Conservation (phyloP, 768 basidiomycete species). For the Fomitopsis serialis region DNA sequence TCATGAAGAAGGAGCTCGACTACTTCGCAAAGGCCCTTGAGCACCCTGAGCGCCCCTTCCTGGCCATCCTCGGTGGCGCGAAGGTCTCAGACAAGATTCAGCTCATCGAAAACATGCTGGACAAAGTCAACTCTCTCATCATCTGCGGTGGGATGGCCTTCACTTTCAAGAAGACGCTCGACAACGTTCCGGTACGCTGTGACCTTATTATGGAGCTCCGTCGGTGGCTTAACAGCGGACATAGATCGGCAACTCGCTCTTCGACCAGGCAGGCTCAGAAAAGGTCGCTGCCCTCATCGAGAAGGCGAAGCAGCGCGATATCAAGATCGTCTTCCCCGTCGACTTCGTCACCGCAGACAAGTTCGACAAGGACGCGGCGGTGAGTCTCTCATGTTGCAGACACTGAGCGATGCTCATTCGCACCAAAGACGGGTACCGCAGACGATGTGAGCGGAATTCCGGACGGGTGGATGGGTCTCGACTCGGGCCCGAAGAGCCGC, state of each 20-base stretch:
- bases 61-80: slow-evolving; percentile 96
- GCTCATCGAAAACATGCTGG: slow-evolving; percentile 97
- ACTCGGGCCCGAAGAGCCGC: slow-evolving; percentile 81
- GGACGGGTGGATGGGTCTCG: slow-evolving; percentile 92
- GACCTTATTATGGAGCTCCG: slow-evolving; percentile 4
- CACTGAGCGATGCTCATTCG: not conserved
- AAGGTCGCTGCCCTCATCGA: slow-evolving; percentile 81
- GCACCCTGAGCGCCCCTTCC: slow-evolving; percentile 90
- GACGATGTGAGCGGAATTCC: slow-evolving; percentile 87
- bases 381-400: slow-evolving; percentile 25
- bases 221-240: not conserved
- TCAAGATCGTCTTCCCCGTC: slow-evolving; percentile 93
- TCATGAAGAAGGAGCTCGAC: slow-evolving; percentile 98
- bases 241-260: slow-evolving; percentile 93
- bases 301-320: slow-evolving; percentile 87
- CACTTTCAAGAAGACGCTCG: slow-evolving; percentile 95
- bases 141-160: slow-evolving; percentile 99
- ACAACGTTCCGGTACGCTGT: slow-evolving; percentile 60
- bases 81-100: slow-evolving; percentile 99
- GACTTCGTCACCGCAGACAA: slow-evolving; percentile 95
- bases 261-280: slow-evolving; percentile 81
- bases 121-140: slow-evolving; percentile 95
- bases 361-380: slow-evolving; percentile 88
- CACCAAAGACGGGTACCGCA: slow-evolving; percentile 57
- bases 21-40: slow-evolving; percentile 98